Percentiles rank a stretch among this genome's conserved stretches.
These are phyloP conservation scores for Clonostachys solani DNA, from an alignment of 2,329 filamentous ascomycete species.

Conservation along the genomic window DNA sequence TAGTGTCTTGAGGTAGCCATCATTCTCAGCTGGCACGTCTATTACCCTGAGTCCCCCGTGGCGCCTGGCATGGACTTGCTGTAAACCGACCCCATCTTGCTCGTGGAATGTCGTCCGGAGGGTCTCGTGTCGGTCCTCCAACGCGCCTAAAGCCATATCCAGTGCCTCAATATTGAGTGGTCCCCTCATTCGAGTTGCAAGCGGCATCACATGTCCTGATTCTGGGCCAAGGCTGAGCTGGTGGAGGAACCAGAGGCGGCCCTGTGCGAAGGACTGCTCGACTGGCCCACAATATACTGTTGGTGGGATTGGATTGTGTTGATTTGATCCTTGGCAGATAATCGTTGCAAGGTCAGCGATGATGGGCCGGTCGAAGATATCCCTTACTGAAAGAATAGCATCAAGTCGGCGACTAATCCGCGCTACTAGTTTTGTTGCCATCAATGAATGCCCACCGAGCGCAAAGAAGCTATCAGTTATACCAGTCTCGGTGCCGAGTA, in stretches of 20 bases:
- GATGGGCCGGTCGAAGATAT: slow-evolving; percentile 5
- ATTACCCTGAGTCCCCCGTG: background rate
- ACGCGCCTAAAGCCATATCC: background rate
- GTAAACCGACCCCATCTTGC: slow-evolving; percentile 1
- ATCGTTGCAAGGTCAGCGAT: background rate
- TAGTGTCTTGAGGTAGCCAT: background rate
- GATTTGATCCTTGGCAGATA: too few species aligned
- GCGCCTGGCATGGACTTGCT: background rate
- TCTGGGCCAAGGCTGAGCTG: slow-evolving; percentile 3
- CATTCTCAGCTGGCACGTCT: slow-evolving; percentile 1
- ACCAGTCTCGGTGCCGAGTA: slow-evolving; percentile 22
- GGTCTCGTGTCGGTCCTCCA: slow-evolving; percentile 8
- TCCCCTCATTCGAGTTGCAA: slow-evolving; percentile 4
- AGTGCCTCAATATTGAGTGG: slow-evolving; percentile 3
- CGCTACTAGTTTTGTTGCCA: slow-evolving; percentile 35
- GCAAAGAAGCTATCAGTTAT: slow-evolving; percentile 41
- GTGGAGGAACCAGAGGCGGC: slow-evolving; percentile 7
- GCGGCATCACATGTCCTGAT: slow-evolving; percentile 2
- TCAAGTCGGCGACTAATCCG: too few species aligned
- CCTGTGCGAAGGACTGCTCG: slow-evolving; percentile 8
- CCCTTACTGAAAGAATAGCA: slow-evolving; percentile 4
- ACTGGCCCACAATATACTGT: slow-evolving; percentile 1
- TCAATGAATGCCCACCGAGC: slow-evolving; percentile 40
- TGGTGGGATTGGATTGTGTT: too few species aligned
- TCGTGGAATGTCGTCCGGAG: slow-evolving; percentile 5